Percentiles rank a stretch among this genome's conserved stretches.
These are phyloP conservation scores for Deinandra increscens DNA, from an alignment of 129 eudicot species.

Conservation along the genomic window DNA sequence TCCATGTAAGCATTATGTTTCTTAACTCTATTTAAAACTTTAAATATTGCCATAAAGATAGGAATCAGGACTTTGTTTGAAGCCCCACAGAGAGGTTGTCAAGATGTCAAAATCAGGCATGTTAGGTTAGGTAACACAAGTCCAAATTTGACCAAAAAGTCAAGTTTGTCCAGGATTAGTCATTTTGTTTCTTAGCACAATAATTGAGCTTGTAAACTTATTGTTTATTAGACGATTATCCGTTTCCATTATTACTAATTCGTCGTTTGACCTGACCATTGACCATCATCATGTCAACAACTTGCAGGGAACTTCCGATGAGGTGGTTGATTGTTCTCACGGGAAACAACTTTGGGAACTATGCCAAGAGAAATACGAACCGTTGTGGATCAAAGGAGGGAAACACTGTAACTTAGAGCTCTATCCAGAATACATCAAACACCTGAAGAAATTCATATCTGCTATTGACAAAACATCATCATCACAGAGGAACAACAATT, in stretches of 20 bases:
- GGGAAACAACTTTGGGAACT: slow-evolving; percentile 77
- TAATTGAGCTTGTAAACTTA: not conserved
- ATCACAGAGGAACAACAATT: slow-evolving; percentile 37
- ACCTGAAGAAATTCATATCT: slow-evolving; percentile 68
- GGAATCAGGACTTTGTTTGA: not conserved
- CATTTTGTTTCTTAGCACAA: slow-evolving; percentile 7
- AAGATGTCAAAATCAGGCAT: slow-evolving; percentile 23
- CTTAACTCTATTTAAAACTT: slow-evolving; percentile 8
- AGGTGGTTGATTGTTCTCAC: slow-evolving; percentile 80
- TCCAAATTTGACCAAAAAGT: slow-evolving; percentile 19
- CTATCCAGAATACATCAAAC: slow-evolving; percentile 75
- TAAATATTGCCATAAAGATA: not conserved
- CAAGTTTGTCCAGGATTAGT: not conserved
- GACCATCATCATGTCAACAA: not conserved
- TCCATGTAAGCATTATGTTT: slow-evolving; percentile 52
- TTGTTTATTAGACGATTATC: not conserved
- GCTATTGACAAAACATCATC: slow-evolving; percentile 60
- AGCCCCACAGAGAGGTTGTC: slow-evolving; percentile 11
- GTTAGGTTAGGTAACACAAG: slow-evolving; percentile 13
- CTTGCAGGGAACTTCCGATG: slow-evolving; percentile 79
- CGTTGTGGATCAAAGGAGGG: slow-evolving; percentile 87
- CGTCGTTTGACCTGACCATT: slow-evolving; percentile 16
- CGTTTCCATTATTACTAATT: not conserved
- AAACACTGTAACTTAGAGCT: slow-evolving; percentile 78
- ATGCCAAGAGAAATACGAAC: slow-evolving; percentile 76